Base-by-base conservation (phyloP, 495 filamentous ascomycete species). In the Penicillium cosmopolitanum region DNA sequence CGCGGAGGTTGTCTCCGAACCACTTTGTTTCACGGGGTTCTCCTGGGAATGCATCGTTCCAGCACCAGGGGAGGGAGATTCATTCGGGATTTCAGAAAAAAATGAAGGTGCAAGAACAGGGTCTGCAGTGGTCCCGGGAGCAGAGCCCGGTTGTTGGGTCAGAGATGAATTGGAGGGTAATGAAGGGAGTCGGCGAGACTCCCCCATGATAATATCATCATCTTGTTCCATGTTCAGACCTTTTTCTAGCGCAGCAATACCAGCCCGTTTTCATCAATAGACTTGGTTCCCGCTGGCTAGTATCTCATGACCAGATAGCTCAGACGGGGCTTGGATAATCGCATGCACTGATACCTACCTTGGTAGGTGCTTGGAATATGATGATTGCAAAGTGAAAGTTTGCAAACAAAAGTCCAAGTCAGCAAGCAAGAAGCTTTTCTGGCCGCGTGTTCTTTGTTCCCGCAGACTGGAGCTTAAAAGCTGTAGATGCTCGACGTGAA, bases 151-250 rank as follows among this genome's bases (percentile, higher is more conserved):
- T 15, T 56, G 53, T 19, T 65, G 59, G 34, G 56, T 56, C 50
- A 64, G 38, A 31, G 63, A 53, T 33, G 63, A 42, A 31, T 62
- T 62, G 21, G 68, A 58, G 44, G 66, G 40, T 51, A 57, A 38
- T 33, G 65, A 58, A 44, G 66, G 56, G 36, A 55, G 58, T 23
- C 51, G 50, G 33, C 62, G 70, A 36, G 67, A 55, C 55, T 78
- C 69, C 23, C 70, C 67, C 77, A 79, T 80, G 12, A 78, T 59
- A 18, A 68, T 74, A 56, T 80, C 76, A 55, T 78, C 71, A 60
- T 77, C 76, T 25, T 64, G 67, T 50, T 70, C 73, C 73, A 77
- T 77, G 5, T 46, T 62, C 53, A 53, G 48, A 54, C 35, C 53
- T n/a, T 4, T n/a, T 18, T 5, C n/a, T n/a, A 18, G 42, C 10